Percentiles rank a stretch among this genome's conserved stretches.
phyloP scores from a whole-genome alignment of 2,329 filamentous ascomycete species.

The Colletotrichum sp. region DNA sequence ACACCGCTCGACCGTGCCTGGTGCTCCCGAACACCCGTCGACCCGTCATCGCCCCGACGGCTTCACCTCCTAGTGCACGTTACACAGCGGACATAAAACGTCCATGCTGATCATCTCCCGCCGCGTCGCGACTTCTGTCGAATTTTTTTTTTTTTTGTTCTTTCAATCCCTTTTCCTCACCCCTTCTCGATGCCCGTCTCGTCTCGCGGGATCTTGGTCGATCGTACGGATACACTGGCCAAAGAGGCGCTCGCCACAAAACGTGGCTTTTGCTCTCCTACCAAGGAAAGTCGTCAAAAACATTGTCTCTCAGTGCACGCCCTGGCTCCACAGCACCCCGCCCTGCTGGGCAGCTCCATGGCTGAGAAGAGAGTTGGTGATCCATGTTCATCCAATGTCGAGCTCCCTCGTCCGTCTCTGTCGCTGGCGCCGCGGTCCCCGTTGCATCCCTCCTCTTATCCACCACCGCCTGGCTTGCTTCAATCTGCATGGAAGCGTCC shows the following conservation, averaged over 20 bases:
- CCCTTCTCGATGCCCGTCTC: background rate
- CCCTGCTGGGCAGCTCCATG: background rate
- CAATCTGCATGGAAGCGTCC: conserved; percentile 7
- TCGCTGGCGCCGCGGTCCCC: background rate
- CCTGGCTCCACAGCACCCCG: background rate
- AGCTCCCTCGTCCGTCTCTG: background rate
- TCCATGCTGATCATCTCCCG: background rate
- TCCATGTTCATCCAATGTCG: conserved; percentile 14
- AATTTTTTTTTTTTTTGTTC: background rate
- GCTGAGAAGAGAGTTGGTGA: background rate
- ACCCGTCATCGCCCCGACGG: background rate
- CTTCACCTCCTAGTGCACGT: background rate
- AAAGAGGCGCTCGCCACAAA: conserved; percentile 10
- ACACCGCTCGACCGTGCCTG: background rate
- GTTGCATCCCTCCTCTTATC: background rate
- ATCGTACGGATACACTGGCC: background rate
- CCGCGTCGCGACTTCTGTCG: background rate
- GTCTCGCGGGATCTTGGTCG: background rate
- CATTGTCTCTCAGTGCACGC: conserved; percentile 1
- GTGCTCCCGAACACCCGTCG: conserved; percentile 7
- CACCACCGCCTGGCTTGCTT: background rate
- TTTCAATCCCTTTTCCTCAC: background rate
- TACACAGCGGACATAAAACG: background rate
- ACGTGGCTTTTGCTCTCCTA: conserved; percentile 2
- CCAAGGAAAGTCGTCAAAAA: background rate